Evolutionary conservation across 352 stramenopile species (phyloP).

Genomic region (Aphanomyces stellatus): DNA sequence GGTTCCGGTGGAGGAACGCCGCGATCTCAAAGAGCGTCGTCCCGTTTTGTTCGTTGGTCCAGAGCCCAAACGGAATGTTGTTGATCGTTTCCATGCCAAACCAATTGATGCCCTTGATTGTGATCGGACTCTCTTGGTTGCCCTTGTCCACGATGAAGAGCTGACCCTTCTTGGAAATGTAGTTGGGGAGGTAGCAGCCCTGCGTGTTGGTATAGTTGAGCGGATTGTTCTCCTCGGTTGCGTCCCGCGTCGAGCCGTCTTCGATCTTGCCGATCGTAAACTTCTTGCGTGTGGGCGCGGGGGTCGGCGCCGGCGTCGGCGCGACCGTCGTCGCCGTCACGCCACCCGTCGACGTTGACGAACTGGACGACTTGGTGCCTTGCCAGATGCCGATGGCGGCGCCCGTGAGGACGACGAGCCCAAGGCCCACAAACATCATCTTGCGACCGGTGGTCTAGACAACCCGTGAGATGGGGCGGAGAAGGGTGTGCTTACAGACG

Average conservation of each 20-base stretch:
- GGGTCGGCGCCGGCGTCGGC: constrained; percentile 6
- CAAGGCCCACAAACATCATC: background rate
- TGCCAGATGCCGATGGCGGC: constrained; percentile 27
- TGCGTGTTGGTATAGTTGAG: background rate
- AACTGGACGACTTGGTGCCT: constrained; percentile 22
- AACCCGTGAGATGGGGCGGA: too few species aligned
- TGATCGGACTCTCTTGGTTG: constrained; percentile 39
- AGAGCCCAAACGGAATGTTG: constrained; percentile 52
- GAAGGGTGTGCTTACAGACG: too few species aligned
- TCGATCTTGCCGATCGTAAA: constrained; percentile 14
- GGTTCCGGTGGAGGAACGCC: constrained; percentile 51
- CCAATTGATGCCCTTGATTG: constrained; percentile 64
- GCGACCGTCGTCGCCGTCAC: background rate
- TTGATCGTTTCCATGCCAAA: constrained; percentile 59
- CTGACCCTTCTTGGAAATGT: constrained; percentile 50
- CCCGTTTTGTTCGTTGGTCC: constrained; percentile 58
- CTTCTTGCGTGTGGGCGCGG: background rate
- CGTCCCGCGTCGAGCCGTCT: background rate
- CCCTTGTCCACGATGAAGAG: constrained; percentile 38
- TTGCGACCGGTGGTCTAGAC: background rate
- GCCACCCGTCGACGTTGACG: constrained; percentile 32
- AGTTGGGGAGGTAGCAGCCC: constrained; percentile 46
- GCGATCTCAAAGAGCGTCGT: constrained; percentile 55
- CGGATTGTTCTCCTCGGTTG: constrained; percentile 3
- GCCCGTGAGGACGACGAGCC: background rate